These are phyloP conservation scores for Penicillium freii DNA, from an alignment of 2,329 filamentous ascomycete genomes.

Conservation along the genomic window DNA sequence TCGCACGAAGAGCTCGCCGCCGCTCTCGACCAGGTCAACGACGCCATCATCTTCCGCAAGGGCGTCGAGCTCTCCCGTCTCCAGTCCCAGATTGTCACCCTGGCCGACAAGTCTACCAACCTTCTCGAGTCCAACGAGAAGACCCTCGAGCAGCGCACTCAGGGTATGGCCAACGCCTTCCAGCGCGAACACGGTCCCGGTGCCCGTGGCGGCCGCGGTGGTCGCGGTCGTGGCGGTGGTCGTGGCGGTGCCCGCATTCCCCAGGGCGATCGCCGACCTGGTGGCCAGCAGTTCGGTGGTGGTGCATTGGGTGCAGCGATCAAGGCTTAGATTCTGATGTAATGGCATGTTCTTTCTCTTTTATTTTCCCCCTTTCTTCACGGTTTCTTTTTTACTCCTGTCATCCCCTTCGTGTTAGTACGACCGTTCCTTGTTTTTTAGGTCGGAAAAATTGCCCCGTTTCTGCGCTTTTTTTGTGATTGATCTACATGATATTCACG, in stretches of 20 bases:
- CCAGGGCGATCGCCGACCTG: slow-evolving; percentile 45
- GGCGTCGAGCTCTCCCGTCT: slow-evolving; percentile 95
- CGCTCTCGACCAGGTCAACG: slow-evolving; percentile 95
- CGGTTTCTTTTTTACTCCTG: slow-evolving; percentile 23
- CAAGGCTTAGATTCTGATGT: slow-evolving; percentile 46
- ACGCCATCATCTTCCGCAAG: slow-evolving; percentile 98
- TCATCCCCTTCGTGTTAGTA: slow-evolving; percentile 15
- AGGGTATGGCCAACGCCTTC: slow-evolving; percentile 92
- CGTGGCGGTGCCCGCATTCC: slow-evolving; percentile 40
- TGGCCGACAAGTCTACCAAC: slow-evolving; percentile 92
- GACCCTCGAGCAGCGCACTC: slow-evolving; percentile 92
- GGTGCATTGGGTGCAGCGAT: slow-evolving; percentile 53
- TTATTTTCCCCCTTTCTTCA: slow-evolving; percentile 15
- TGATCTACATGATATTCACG: slow-evolving; percentile 17
- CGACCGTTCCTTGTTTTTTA: slow-evolving; percentile 13
- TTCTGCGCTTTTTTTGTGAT: slow-evolving; percentile 16
- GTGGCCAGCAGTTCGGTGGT: slow-evolving; percentile 51
- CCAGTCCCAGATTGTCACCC: slow-evolving; percentile 88
- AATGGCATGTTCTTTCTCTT: slow-evolving; percentile 35
- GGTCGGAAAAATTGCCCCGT: slow-evolving; percentile 16
- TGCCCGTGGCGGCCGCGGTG: slow-evolving; percentile 61
- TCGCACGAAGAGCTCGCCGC: slow-evolving; percentile 97
- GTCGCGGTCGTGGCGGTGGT: slow-evolving; percentile 42
- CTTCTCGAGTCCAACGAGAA: slow-evolving; percentile 98
- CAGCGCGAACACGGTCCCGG: slow-evolving; percentile 83